phyloP scores from a whole-genome alignment of 2,329 filamentous ascomycete species.

The Botrytis porri region DNA sequence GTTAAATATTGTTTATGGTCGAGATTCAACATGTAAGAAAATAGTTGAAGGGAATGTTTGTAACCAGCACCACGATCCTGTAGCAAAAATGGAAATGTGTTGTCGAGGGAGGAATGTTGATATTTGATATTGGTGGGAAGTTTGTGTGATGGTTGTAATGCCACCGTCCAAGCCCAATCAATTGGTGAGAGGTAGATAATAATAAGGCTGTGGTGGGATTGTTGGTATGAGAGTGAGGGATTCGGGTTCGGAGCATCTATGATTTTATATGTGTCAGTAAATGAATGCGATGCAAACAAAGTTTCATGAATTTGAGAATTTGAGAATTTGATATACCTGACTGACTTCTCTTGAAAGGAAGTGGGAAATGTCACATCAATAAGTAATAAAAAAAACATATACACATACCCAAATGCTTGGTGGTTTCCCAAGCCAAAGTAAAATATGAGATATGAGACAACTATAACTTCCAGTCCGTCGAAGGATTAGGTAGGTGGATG shows the following conservation, averaged over 20 bases:
- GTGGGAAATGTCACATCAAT: not conserved
- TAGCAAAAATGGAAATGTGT: not conserved
- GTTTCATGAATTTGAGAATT: not conserved
- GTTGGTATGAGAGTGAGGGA: not conserved
- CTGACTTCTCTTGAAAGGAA: not conserved
- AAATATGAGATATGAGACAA: not conserved
- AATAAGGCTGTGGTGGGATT: no score
- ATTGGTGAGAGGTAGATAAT: not conserved
- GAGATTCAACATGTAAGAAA: slow-evolving; percentile 12
- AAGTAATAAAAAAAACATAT: not conserved
- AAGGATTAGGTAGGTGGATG: no score
- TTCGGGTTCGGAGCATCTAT: not conserved
- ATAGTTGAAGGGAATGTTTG: not conserved
- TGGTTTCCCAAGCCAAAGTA: not conserved
- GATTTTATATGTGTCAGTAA: not conserved
- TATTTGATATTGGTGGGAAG: not conserved
- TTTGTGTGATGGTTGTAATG: slow-evolving; percentile 3
- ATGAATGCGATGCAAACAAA: not conserved
- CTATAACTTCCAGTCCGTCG: no score
- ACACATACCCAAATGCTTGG: not conserved
- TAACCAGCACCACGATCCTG: not conserved
- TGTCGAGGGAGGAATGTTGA: not conserved
- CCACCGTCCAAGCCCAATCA: not conserved
- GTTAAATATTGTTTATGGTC: not conserved
- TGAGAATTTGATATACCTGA: not conserved